Conservation (phyloP, 208 protist species). For the Leishmania aethiopica region DNA sequence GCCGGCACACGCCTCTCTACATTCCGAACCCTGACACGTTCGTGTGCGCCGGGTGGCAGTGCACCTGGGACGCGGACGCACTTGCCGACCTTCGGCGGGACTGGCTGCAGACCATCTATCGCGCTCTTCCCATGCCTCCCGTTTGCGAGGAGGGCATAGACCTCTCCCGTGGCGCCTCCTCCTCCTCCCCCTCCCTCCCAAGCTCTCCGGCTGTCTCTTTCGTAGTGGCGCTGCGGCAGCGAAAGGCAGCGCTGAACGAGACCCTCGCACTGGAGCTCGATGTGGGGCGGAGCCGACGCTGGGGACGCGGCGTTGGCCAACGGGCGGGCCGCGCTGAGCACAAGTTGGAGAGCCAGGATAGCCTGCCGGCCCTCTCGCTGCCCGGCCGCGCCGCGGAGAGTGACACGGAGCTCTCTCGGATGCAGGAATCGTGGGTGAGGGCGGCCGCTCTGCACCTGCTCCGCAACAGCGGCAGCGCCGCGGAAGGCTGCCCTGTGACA, state of each 20-base stretch:
- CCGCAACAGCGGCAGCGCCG: slow-evolving; percentile 10
- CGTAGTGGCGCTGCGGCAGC: slow-evolving; percentile 14
- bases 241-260: slow-evolving; percentile 48
- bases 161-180: slow-evolving; percentile 9
- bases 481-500: background rate
- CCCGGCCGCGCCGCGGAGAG: background rate
- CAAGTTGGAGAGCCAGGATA: background rate
- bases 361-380: slow-evolving; percentile 2
- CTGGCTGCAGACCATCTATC: slow-evolving; percentile 59
- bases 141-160: slow-evolving; percentile 7
- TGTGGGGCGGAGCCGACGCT: slow-evolving; percentile 44
- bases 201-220: background rate
- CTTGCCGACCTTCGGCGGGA: slow-evolving; percentile 51
- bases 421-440: slow-evolving; percentile 44
- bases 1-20: slow-evolving; percentile 28
- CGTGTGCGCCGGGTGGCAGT: slow-evolving; percentile 63
- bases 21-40: slow-evolving; percentile 77
- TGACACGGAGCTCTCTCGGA: slow-evolving; percentile 21
- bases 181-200: slow-evolving; percentile 2
- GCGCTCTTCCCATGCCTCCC: slow-evolving; percentile 15
- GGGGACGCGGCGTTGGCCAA: background rate
- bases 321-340: background rate
- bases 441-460: slow-evolving; percentile 43
- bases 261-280: slow-evolving; percentile 56
- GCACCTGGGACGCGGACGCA: slow-evolving; percentile 47